Base-by-base conservation (phyloP, 2,329 filamentous ascomycete species). In the Berkeleyomyces rouxiae region DNA sequence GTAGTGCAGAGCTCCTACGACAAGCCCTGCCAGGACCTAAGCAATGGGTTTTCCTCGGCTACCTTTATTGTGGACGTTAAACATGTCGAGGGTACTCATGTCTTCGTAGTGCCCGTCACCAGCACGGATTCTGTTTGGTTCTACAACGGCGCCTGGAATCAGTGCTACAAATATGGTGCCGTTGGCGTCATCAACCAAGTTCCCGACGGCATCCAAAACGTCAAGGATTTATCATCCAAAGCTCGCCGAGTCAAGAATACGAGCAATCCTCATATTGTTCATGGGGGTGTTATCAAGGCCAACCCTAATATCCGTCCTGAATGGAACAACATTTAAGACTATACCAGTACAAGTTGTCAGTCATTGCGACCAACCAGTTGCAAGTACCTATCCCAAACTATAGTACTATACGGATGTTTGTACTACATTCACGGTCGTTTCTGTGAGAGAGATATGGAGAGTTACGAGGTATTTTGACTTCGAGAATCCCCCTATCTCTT, bases 1-100 rank as follows among this genome's bases (percentile, higher is more conserved):
- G 71, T 82, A 49, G 73, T 67, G 1, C 71, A 76, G 68, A 74
- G 74, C 49, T 72, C 68, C 68, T 77, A 77, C 65, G 72, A 65
- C 61, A 66, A 71, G 57, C 76, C 76, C n/a, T 79, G 77, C 71
- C 7, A 69, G 63, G 76, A 76, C 1, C 70, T 75, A 7, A 70
- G 70, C 64, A 74, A 72, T 57, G 77, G 78, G 70, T 77, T 73
- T 68, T 72, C 75, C 0, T 47, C 44, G 1, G 44, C n/a, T 23
- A 23, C 9, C 68, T 72, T 66, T 75, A 75, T 65, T 43, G 49
- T 49, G 7, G 64, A 67, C 10, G 69, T 64, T 13, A 67, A 67
- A 37, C 65, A 67, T 36, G 61, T 63, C 42, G 43, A 63, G 7
- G 62, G 67, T 33, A 66, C 66, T 11, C 70, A 68, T 61, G 7